Evolutionary conservation across 306 rosid species (phyloP).

Genomic region (Sphenostylis stenocarpa): DNA sequence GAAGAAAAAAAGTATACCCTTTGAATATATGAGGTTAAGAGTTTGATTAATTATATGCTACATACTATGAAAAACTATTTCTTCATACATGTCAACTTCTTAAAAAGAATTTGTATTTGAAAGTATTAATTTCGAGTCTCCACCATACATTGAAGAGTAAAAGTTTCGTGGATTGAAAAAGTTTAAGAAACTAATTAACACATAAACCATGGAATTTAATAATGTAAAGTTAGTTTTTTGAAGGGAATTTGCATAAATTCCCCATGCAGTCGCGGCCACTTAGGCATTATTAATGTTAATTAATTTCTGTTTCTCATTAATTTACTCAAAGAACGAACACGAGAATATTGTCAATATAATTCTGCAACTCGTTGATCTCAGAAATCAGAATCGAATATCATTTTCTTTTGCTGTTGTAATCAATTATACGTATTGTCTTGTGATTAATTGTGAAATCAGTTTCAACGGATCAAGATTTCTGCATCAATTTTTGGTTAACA

Average conservation of each 20-base stretch:
- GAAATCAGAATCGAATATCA: conserved; percentile 24
- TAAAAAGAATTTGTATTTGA: too few relatives aligned
- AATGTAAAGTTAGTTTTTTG: conserved; percentile 29
- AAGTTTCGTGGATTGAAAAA: too few relatives aligned
- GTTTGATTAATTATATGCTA: too few relatives aligned
- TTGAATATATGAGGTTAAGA: too few relatives aligned
- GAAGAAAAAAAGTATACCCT: background rate
- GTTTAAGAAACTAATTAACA: conserved; percentile 7
- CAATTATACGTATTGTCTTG: conserved; percentile 13
- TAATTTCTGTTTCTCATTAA: conserved; percentile 31
- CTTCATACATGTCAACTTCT: too few relatives aligned
- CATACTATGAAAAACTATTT: too few relatives aligned
- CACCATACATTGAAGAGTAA: too few relatives aligned
- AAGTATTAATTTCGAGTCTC: too few relatives aligned
- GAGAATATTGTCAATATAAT: conserved; percentile 41
- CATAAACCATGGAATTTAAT: conserved; percentile 24
- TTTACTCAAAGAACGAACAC: conserved; percentile 26
- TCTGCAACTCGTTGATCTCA: background rate
- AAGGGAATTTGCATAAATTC: conserved; percentile 56
- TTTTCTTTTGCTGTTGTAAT: conserved; percentile 27
- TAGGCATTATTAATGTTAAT: conserved; percentile 19
- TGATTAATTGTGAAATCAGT: background rate
- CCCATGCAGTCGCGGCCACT: conserved; percentile 19
- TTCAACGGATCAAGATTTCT: too few relatives aligned
- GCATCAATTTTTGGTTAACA: too few relatives aligned